Percentiles rank a stretch among this genome's conserved stretches.
Conservation (phyloP, 306 rosid genomes). For the Quillaja saponaria region DNA sequence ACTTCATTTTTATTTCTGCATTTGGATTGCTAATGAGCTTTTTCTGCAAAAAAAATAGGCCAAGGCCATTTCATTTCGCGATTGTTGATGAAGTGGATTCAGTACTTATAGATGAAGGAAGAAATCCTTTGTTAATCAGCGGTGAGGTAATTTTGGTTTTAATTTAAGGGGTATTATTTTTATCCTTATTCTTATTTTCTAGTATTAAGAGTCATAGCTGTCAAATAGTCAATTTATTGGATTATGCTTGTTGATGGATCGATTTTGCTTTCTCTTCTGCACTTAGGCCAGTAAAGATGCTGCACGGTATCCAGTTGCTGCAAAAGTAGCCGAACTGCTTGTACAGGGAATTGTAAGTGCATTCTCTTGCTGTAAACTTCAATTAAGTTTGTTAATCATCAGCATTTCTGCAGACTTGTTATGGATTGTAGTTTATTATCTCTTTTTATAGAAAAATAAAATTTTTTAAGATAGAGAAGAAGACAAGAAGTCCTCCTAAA, state of each 20-base stretch:
- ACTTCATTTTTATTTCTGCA: slow-evolving; percentile 5
- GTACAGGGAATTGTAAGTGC: slow-evolving; percentile 66
- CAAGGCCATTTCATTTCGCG: slow-evolving; percentile 94
- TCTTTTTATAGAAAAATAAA: too few relatives aligned
- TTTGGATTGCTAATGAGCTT: slow-evolving; percentile 21
- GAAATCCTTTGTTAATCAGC: slow-evolving; percentile 94
- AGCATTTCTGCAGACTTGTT: slow-evolving; percentile 22
- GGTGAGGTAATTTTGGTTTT: slow-evolving; percentile 67
- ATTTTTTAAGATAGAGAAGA: too few relatives aligned
- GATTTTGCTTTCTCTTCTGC: slow-evolving; percentile 39
- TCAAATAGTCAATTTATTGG: slow-evolving; percentile 22
- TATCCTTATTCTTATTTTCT: slow-evolving; percentile 20
- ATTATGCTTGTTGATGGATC: slow-evolving; percentile 9
- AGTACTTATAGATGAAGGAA: slow-evolving; percentile 93
- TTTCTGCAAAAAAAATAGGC: slow-evolving; percentile 62
- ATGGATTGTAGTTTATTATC: too few relatives aligned
- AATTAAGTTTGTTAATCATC: slow-evolving; percentile 27
- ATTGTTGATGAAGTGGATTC: slow-evolving; percentile 98
- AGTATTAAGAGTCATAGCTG: slow-evolving; percentile 23
- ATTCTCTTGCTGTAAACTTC: slow-evolving; percentile 27
- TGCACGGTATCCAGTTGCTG: slow-evolving; percentile 93
- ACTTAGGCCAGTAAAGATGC: slow-evolving; percentile 91
- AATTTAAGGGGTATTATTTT: not conserved
- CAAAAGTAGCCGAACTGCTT: slow-evolving; percentile 94
- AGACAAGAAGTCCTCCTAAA: too few relatives aligned